phyloP scores from a whole-genome alignment of 306 rosid species.

The Acacia crassicarpa region DNA sequence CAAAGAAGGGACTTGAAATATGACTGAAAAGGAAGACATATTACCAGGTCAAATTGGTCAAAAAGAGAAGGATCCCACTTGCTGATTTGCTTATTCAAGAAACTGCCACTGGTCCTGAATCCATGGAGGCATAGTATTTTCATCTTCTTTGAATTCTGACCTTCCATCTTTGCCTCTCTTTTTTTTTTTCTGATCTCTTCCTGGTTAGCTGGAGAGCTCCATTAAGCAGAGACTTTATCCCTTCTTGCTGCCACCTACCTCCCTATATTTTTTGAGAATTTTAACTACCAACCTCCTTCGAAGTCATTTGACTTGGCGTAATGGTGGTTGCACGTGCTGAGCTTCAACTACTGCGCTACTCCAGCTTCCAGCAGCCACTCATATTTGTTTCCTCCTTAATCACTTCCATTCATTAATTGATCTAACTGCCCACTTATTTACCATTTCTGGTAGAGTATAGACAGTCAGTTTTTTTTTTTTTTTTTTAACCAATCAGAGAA shows the following conservation, averaged over 20 bases:
- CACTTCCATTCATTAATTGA: not conserved
- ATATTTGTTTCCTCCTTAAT: not conserved
- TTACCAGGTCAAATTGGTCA: constrained; percentile 68
- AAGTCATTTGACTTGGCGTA: not conserved
- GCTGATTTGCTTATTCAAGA: constrained; percentile 71
- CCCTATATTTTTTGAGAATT: not conserved
- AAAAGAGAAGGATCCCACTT: constrained; percentile 86
- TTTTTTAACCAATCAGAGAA: too few relatives aligned
- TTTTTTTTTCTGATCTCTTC: not conserved
- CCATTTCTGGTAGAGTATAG: too few relatives aligned
- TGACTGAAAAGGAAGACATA: not conserved
- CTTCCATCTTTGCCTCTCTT: constrained; percentile 40
- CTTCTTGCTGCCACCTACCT: not conserved
- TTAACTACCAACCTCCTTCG: not conserved
- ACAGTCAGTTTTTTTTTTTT: too few relatives aligned
- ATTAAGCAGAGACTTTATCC: not conserved
- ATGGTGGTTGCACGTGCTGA: not conserved
- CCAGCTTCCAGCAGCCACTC: not conserved
- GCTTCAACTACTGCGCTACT: not conserved
- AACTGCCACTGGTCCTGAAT: constrained; percentile 83
- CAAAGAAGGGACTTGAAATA: not conserved
- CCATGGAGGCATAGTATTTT: constrained; percentile 91
- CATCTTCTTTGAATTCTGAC: constrained; percentile 46
- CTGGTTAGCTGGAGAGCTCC: not conserved
- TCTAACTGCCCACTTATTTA: too few relatives aligned